A percentile compares a stretch with the other conserved stretches of the same genome.
These are phyloP conservation scores for Capronia americana DNA, from an alignment of 2,329 filamentous ascomycete species.

Conservation along the genomic window DNA sequence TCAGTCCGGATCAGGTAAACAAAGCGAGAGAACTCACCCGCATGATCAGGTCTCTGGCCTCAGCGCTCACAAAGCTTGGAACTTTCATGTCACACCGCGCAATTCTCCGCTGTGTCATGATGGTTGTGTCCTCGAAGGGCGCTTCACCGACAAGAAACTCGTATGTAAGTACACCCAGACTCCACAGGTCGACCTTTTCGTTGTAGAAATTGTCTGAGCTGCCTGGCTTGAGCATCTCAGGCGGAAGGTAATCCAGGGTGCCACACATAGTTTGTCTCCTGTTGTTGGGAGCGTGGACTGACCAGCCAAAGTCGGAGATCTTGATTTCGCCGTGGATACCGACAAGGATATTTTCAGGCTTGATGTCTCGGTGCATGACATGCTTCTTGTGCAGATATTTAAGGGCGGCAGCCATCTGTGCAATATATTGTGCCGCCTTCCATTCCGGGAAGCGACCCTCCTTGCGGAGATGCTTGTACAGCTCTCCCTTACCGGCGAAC, in stretches of 20 bases:
- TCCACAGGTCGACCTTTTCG: constrained; percentile 97
- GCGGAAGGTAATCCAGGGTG: constrained; percentile 94
- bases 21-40: constrained; percentile 63
- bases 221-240: constrained; percentile 92
- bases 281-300: constrained; percentile 95
- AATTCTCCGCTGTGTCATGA: constrained; percentile 94
- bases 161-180: constrained; percentile 90
- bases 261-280: constrained; percentile 94
- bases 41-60: constrained; percentile 92
- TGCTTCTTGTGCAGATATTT: constrained; percentile 95
- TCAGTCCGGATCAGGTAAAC: background rate
- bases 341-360: constrained; percentile 95
- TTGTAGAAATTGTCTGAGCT: constrained; percentile 85
- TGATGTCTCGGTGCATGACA: constrained; percentile 96
- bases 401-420: constrained; percentile 87
- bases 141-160: constrained; percentile 96
- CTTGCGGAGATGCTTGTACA: constrained; percentile 84
- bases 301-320: constrained; percentile 98
- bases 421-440: constrained; percentile 85
- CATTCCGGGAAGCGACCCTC: constrained; percentile 82
- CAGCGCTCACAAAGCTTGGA: constrained; percentile 85
- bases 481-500: constrained; percentile 82
- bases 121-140: constrained; percentile 92
- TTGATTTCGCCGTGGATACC: constrained; percentile 98
- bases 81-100: constrained; percentile 89